Conservation (phyloP, 441 rosid genomes). For the Metrosideros polymorpha region DNA sequence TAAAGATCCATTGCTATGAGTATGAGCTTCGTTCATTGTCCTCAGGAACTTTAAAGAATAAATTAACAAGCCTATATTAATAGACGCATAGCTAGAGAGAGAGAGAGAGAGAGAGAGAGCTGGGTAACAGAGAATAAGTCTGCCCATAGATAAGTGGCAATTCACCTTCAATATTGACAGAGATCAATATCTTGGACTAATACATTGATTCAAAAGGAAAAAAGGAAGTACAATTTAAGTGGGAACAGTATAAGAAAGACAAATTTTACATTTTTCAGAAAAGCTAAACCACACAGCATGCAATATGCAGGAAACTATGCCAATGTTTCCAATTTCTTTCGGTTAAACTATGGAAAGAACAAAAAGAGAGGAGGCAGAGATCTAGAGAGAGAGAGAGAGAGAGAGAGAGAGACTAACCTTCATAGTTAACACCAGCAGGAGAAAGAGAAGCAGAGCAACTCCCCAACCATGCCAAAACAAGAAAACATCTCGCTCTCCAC, state of each 20-base stretch:
- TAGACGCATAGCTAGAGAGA: background rate
- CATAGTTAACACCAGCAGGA: conserved; percentile 85
- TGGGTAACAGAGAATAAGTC: background rate
- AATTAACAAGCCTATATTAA: background rate
- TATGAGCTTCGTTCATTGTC: background rate
- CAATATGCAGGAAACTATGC: background rate
- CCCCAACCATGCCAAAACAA: conserved; percentile 47
- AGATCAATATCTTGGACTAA: background rate
- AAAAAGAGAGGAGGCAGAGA: conserved; percentile 1
- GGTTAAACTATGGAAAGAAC: background rate
- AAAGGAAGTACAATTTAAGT: background rate
- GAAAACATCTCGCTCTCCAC: conserved; percentile 32
- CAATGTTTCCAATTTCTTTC: background rate
- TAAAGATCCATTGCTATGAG: background rate
- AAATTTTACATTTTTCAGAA: background rate
- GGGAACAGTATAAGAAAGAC: background rate
- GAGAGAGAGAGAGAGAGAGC: background rate
- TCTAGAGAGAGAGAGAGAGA: background rate
- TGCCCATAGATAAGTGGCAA: background rate
- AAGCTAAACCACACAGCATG: background rate
- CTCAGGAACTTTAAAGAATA: background rate
- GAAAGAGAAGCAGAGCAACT: conserved; percentile 76
- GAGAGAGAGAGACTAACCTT: conserved; percentile 48
- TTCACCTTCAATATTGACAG: background rate
- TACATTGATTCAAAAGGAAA: background rate